phyloP scores from a whole-genome alignment of 1,139 yeast species.

The Pneumocystis wakefieldiae region DNA sequence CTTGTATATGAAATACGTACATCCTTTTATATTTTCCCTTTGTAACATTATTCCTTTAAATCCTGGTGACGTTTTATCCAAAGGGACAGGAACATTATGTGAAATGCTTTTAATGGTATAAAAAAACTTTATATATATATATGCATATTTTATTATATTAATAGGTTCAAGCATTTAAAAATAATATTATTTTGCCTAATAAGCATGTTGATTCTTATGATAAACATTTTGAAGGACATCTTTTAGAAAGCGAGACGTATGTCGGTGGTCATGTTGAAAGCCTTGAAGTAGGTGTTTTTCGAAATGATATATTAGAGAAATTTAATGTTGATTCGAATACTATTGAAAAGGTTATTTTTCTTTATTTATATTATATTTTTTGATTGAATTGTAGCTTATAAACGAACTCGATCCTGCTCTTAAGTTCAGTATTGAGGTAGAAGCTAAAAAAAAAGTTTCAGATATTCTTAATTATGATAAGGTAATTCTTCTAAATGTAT shows the following conservation, averaged over 20 bases:
- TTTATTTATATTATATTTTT: not conserved
- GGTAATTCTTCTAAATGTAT: constrained; percentile 21
- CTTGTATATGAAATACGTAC: constrained; percentile 88
- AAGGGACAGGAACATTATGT: constrained; percentile 97
- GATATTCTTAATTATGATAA: constrained; percentile 74
- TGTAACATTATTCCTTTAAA: constrained; percentile 91
- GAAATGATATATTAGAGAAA: constrained; percentile 67
- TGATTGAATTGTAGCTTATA: constrained; percentile 27
- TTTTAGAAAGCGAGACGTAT: constrained; percentile 87
- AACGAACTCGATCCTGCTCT: constrained; percentile 62
- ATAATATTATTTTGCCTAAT: constrained; percentile 69
- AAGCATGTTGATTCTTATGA: constrained; percentile 87
- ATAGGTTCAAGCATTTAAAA: constrained; percentile 66
- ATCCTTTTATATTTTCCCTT: constrained; percentile 89
- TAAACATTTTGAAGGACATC: constrained; percentile 84
- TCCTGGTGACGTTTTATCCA: constrained; percentile 89
- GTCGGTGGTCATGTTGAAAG: constrained; percentile 99
- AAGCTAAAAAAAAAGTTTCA: constrained; percentile 51
- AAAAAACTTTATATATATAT: not conserved
- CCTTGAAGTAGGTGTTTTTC: constrained; percentile 90
- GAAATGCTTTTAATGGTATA: constrained; percentile 83
- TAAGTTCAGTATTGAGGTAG: constrained; percentile 72
- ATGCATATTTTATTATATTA: not conserved
- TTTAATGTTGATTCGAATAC: constrained; percentile 72
- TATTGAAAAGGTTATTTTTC: constrained; percentile 40